These are phyloP conservation scores for Morella rubra DNA, from an alignment of 306 rosid species.

Conservation along the genomic window DNA sequence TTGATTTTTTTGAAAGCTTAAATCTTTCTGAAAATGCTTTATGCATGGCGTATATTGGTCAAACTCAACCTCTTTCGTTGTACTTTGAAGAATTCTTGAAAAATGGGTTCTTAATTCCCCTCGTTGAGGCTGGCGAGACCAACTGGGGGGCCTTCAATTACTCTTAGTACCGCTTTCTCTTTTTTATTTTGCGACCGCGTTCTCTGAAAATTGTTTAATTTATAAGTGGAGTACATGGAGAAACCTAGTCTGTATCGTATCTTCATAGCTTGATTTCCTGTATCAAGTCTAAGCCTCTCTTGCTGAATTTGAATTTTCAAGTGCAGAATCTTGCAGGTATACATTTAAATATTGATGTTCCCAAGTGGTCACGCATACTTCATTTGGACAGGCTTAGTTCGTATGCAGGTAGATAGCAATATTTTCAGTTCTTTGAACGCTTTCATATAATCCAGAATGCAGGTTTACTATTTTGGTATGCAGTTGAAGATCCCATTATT, in stretches of 20 bases:
- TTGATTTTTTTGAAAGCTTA: neutral
- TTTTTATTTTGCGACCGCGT: neutral
- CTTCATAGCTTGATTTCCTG: neutral
- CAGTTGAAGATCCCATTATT: neutral
- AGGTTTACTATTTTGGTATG: neutral
- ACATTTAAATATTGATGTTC: conserved; percentile 78
- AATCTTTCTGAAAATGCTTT: neutral
- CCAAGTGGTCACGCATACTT: conserved; percentile 87
- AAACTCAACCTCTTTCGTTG: neutral
- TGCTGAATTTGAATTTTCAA: conserved; percentile 34
- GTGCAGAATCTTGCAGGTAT: conserved; percentile 85
- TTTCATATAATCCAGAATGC: neutral
- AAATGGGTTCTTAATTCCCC: neutral
- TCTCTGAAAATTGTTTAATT: neutral
- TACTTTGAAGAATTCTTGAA: neutral
- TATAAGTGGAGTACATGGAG: neutral
- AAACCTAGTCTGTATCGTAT: neutral
- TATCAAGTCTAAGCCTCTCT: neutral
- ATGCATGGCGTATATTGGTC: neutral
- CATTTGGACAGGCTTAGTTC: conserved; percentile 74
- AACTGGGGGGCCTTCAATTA: conserved; percentile 2
- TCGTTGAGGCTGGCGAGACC: neutral
- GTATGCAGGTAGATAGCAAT: conserved; percentile 60
- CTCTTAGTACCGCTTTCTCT: neutral
- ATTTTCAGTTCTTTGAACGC: conserved; percentile 15